phyloP scores from a whole-genome alignment of 805 yeast species.

The Suhomyces sp. region DNA sequence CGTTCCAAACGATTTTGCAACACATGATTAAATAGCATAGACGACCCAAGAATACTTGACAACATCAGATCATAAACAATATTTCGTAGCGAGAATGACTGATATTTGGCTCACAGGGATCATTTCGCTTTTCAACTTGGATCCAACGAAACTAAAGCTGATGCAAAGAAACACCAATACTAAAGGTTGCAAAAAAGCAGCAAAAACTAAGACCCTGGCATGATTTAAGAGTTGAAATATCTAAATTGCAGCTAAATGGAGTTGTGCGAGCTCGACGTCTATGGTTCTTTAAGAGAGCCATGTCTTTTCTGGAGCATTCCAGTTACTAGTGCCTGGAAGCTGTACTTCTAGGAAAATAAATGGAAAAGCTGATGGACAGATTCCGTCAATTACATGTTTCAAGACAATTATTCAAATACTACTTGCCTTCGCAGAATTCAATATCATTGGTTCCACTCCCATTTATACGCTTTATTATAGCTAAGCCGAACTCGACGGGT shows the following conservation, averaged over 20 bases:
- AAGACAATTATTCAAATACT: no score
- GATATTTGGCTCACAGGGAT: background rate
- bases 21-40: constrained; percentile 39
- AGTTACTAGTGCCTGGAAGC: background rate
- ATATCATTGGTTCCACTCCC: no score
- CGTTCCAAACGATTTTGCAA: constrained; percentile 65
- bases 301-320: background rate
- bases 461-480: no score
- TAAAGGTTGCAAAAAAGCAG: background rate
- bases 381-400: background rate
- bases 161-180: no score
- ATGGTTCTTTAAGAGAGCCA: background rate
- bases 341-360: no score
- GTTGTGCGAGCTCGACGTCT: background rate
- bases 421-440: no score
- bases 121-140: background rate
- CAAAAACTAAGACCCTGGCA: background rate
- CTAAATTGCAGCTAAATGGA: background rate
- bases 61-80: constrained; percentile 15
- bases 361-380: background rate
- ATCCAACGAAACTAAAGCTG: background rate
- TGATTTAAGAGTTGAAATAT: background rate
- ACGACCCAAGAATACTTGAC: constrained; percentile 21
- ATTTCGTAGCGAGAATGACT: constrained; percentile 7
- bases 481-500: no score